Evolutionary conservation across 768 basidiomycete species (phyloP).

Genomic region (Suillus hirtellus): DNA sequence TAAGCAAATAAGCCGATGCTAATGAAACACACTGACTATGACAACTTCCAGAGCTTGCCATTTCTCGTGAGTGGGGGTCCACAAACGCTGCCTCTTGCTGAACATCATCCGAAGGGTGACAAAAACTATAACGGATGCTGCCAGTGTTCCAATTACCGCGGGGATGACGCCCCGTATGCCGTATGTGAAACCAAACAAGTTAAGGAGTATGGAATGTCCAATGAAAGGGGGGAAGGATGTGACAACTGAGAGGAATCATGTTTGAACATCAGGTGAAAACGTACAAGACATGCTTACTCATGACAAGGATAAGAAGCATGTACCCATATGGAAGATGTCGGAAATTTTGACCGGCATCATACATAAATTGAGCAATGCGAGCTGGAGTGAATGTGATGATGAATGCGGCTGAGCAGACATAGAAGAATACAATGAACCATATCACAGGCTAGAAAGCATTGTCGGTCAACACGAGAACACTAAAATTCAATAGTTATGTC

Average conservation of each 20-base stretch:
- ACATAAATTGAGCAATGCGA: slow-evolving; percentile 66
- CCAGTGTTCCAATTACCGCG: slow-evolving; percentile 57
- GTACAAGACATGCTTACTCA: slow-evolving; percentile 58
- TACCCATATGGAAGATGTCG: slow-evolving; percentile 62
- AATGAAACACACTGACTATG: slow-evolving; percentile 47
- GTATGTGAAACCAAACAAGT: slow-evolving; percentile 81
- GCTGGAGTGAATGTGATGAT: slow-evolving; percentile 58
- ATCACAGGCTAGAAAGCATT: slow-evolving; percentile 49
- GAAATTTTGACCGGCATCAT: slow-evolving; percentile 64
- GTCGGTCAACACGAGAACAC: neutral
- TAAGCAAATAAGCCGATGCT: slow-evolving; percentile 5
- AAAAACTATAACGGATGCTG: slow-evolving; percentile 67
- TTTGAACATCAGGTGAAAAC: slow-evolving; percentile 53
- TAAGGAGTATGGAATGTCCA: slow-evolving; percentile 36
- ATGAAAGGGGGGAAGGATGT: slow-evolving; percentile 35
- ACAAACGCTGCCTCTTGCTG: slow-evolving; percentile 51
- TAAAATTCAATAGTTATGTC: neutral
- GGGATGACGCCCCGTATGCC: slow-evolving; percentile 76
- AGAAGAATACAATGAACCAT: slow-evolving; percentile 58
- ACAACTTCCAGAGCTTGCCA: slow-evolving; percentile 80
- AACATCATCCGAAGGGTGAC: slow-evolving; percentile 61
- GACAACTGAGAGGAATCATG: slow-evolving; percentile 22
- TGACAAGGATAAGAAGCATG: slow-evolving; percentile 50
- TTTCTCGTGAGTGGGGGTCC: slow-evolving; percentile 62
- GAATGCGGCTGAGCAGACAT: slow-evolving; percentile 45